Percentiles rank a stretch among this genome's conserved stretches.
These are phyloP conservation scores for Coemansia sp. DNA, from an alignment of 192 early-diverging fungal genomes.

Conservation along the genomic window DNA sequence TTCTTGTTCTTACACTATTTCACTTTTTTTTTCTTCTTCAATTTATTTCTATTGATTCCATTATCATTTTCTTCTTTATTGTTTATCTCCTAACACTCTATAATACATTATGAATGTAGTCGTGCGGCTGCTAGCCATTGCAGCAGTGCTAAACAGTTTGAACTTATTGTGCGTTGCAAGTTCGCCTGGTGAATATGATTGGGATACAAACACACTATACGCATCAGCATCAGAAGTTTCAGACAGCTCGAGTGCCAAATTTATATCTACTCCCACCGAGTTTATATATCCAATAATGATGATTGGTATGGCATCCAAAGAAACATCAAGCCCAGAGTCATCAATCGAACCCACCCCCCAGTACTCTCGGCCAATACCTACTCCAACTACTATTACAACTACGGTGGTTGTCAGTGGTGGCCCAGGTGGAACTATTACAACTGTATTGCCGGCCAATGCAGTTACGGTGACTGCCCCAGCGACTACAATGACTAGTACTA, in stretches of 20 bases:
- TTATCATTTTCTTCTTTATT: background rate
- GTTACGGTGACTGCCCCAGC: background rate
- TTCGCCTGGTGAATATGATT: background rate
- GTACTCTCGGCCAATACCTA: background rate
- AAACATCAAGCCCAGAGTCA: background rate
- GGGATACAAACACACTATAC: background rate
- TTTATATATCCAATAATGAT: background rate
- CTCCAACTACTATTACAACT: background rate
- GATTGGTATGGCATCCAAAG: background rate
- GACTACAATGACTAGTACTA: conserved; percentile 2
- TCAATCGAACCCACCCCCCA: background rate
- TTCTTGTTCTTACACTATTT: background rate
- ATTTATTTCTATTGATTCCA: background rate
- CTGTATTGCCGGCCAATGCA: background rate
- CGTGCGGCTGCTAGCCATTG: conserved; percentile 1
- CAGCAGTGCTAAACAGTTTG: background rate
- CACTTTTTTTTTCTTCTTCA: background rate
- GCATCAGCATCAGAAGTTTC: background rate
- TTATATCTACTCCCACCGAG: background rate
- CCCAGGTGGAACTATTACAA: background rate
- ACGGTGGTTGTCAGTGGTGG: background rate
- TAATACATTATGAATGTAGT: background rate
- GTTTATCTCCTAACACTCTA: background rate
- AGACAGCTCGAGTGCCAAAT: background rate
- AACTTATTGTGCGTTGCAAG: background rate